Conservation (phyloP, 257 asterid genomes). For the Solanum boliviense region DNA sequence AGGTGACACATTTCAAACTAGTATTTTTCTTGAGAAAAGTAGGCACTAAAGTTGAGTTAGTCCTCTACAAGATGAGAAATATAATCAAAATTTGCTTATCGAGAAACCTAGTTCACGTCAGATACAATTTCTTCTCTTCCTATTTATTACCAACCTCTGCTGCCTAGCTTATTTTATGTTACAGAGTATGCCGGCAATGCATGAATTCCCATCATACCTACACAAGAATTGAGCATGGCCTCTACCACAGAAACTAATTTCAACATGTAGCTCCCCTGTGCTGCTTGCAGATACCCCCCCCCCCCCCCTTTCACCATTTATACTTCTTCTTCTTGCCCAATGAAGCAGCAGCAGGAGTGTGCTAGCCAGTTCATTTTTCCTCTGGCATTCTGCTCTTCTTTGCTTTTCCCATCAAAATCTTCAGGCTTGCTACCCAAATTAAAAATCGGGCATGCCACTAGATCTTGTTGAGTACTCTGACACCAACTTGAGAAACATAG, state of each 20-base stretch:
- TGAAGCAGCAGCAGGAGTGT: background rate
- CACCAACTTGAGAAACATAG: conserved; percentile 94
- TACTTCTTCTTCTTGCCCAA: background rate
- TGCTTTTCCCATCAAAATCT: background rate
- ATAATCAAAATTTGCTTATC: conserved; percentile 20
- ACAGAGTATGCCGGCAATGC: conserved; percentile 20
- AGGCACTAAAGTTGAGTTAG: background rate
- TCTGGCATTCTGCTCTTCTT: background rate
- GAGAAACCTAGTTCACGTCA: conserved; percentile 13
- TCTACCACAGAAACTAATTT: background rate
- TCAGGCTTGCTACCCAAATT: conserved; percentile 4
- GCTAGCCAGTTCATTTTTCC: background rate
- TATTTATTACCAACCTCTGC: conserved; percentile 6
- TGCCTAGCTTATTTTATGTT: conserved; percentile 33
- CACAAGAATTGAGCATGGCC: background rate
- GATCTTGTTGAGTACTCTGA: conserved; percentile 84
- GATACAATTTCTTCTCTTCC: conserved; percentile 18
- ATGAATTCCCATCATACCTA: conserved; percentile 10
- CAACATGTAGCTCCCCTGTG: background rate
- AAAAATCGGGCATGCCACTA: conserved; percentile 45
- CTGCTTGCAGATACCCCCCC: background rate
- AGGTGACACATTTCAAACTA: background rate
- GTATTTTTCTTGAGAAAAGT: background rate
- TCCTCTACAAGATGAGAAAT: conserved; percentile 9
- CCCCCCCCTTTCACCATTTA: background rate